Conservation (phyloP, 768 basidiomycete genomes). For the Russula ochroleuca region DNA sequence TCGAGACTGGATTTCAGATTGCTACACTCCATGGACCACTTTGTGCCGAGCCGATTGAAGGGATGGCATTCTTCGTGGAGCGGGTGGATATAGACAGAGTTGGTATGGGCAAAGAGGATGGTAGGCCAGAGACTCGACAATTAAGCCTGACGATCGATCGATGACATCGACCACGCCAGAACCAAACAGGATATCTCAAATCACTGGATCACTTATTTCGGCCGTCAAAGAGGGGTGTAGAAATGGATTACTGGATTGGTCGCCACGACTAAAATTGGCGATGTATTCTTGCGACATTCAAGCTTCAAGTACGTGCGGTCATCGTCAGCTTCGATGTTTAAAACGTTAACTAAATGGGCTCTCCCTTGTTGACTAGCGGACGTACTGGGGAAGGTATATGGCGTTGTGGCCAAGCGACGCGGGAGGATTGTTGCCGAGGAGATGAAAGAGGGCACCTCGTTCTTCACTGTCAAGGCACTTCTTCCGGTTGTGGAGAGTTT, state of each 20-base stretch:
- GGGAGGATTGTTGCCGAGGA: conserved; percentile 95
- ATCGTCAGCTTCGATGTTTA: background rate
- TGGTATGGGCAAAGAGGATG: conserved; percentile 59
- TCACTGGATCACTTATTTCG: conserved; percentile 88
- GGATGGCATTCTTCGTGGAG: conserved; percentile 88
- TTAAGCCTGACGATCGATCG: background rate
- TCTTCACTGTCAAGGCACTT: conserved; percentile 88
- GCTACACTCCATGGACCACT: conserved; percentile 92
- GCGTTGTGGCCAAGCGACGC: conserved; percentile 84
- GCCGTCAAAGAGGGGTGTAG: conserved; percentile 86
- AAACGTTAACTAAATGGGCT: conserved; percentile 16
- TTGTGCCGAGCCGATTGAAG: conserved; percentile 92
- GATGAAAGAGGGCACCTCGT: conserved; percentile 96
- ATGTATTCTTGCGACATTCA: conserved; percentile 99
- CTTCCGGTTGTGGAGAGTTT: conserved; percentile 97
- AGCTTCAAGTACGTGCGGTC: conserved; percentile 72
- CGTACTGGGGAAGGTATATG: conserved; percentile 96
- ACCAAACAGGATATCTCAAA: conserved; percentile 75
- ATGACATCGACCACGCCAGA: conserved; percentile 41
- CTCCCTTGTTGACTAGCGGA: conserved; percentile 56
- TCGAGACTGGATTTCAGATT: conserved; percentile 94
- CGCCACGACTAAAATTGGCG: conserved; percentile 91
- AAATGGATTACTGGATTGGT: conserved; percentile 92
- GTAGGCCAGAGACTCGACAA: conserved; percentile 38
- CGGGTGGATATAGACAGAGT: conserved; percentile 58